Base-by-base conservation (phyloP, 2,329 filamentous ascomycete genomes). In the Sclerotinia glacialis region DNA sequence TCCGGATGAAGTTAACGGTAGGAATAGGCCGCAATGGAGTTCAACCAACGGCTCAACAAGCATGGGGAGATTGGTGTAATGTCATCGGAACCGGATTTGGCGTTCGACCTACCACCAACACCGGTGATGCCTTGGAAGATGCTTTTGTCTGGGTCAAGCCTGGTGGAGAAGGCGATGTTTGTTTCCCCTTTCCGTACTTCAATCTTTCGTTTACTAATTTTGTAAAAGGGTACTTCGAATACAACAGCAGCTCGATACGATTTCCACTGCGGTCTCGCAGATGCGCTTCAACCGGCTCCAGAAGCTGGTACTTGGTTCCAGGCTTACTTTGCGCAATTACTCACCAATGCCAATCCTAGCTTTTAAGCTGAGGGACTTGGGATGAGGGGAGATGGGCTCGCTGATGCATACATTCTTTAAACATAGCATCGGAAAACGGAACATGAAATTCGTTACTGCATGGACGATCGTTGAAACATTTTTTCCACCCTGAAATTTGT, bases 61-160 rank as follows among this genome's bases (percentile, higher is more conserved):
- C 76, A 37, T 88, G 86, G 85, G 87, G 86, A 52, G 81, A 89
- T 74, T 90, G 88, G 87, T 90, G 87, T 80, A 90, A 89, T 73
- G 81, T 88, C 68, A 82, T 79, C 58, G 84, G 83, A 42, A 84
- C 86, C 67, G 87, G 88, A 9, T 89, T 89, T 69, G 88, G 88
- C 68, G 77, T 78, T n/a, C 83, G 86, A n/a, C 86, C 87, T 1
- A 84, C 83, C 4, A 80, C 85, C n/a, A 79, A 85, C 74, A 90
- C 87, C 11, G 85, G 84, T 18, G 81, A 86, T 69, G 74, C 77
- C 1, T 78, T 87, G 23, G 80, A 83, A 44, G 88, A 90, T 75
- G 86, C 87, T 50, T 87, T 90, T 70, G 87, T 89, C 67, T 90
- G 88, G 88, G 79, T 89, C 71, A 90, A 90, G 82, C 88, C 88